phyloP scores from a whole-genome alignment of 352 stramenopile species.

The Thalassiosira ordinaria region DNA sequence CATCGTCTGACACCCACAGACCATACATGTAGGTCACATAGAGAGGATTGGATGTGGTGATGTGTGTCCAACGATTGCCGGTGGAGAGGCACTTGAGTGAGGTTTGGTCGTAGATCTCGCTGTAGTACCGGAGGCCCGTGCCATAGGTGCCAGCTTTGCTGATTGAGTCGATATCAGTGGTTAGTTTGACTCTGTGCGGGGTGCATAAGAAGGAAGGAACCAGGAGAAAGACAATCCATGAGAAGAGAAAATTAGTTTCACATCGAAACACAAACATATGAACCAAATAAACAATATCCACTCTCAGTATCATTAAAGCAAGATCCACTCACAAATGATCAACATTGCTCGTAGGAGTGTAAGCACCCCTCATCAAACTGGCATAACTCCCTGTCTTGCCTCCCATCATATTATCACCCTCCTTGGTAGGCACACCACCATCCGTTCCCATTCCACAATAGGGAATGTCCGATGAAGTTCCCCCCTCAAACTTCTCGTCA shows the following conservation, averaged over 20 bases:
- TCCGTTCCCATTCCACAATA: constrained; percentile 8
- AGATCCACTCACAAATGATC: constrained; percentile 59
- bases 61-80: constrained; percentile 12
- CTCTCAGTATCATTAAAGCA: neutral
- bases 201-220: neutral
- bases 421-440: constrained; percentile 12
- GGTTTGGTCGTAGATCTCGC: constrained; percentile 27
- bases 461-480: neutral
- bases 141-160: neutral
- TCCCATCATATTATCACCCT: too few species aligned
- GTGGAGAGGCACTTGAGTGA: constrained; percentile 54
- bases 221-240: too few species aligned
- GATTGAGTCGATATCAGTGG: neutral
- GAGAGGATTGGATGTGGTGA: constrained; percentile 51
- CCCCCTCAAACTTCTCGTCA: neutral
- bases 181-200: neutral
- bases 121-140: constrained; percentile 27
- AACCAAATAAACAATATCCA: neutral
- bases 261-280: too few species aligned
- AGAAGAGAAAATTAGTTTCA: too few species aligned
- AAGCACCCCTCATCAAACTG: constrained; percentile 32
- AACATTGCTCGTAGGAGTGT: constrained; percentile 49
- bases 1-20: constrained; percentile 45
- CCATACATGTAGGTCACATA: constrained; percentile 66
- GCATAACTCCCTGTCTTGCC: too few species aligned